Percentiles rank a stretch among this genome's conserved stretches.
Conservation (phyloP, 2,329 filamentous ascomycete genomes). For the Clarireedia monteithiana region DNA sequence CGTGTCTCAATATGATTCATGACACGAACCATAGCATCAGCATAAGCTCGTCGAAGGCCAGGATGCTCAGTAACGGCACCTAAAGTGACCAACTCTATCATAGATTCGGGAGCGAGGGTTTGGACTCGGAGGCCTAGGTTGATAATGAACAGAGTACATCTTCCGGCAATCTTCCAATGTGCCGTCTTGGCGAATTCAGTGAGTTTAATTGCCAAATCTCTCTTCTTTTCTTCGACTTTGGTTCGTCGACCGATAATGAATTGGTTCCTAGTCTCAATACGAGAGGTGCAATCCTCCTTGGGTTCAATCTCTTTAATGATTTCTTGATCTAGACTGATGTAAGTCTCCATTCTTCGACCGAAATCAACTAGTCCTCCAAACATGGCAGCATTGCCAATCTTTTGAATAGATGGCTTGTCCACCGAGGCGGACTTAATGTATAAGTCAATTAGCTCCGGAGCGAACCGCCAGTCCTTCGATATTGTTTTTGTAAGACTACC, state of each 20-base stretch:
- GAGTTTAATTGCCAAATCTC: conserved; percentile 71
- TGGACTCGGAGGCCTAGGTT: conserved; percentile 91
- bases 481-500: conserved; percentile 84
- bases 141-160: conserved; percentile 83
- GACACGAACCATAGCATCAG: conserved; percentile 64
- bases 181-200: conserved; percentile 68
- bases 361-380: conserved; percentile 81
- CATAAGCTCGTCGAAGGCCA: conserved; percentile 71
- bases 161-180: conserved; percentile 93
- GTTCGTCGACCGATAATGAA: conserved; percentile 68
- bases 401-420: conserved; percentile 92
- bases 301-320: conserved; percentile 45
- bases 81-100: conserved; percentile 73
- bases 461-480: conserved; percentile 88
- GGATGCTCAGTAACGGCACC: conserved; percentile 90
- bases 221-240: conserved; percentile 78
- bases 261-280: conserved; percentile 59
- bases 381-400: conserved; percentile 70
- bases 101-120: conserved; percentile 69
- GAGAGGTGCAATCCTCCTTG: conserved; percentile 24
- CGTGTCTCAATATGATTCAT: conserved; percentile 86
- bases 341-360: conserved; percentile 77
- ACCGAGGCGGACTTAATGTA: conserved; percentile 87
- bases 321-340: conserved; percentile 71
- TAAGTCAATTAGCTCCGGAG: conserved; percentile 77